Evolutionary conservation across 805 yeast genomes (phyloP), one percentile per base, ranked within the genome.

Genomic region (Spathaspora arborariae): DNA sequence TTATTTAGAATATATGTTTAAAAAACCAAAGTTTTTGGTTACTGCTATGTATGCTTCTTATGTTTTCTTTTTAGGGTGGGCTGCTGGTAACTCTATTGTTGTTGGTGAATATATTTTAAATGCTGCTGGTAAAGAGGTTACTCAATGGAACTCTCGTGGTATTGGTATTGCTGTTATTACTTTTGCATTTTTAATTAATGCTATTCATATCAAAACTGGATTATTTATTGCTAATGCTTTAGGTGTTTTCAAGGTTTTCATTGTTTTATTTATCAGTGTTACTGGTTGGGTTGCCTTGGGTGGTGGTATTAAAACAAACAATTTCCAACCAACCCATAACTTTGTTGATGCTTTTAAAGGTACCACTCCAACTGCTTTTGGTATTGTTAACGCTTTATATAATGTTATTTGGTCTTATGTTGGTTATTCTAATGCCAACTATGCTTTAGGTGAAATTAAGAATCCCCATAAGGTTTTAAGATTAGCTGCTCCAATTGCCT

Each of bases 201-300:
- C 81, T 10, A 37, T 80, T 13, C 76, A 78, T 56, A 81, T 85
- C 41, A 84, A 81, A 54, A 63, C 79, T 37, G 94, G 94, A 47
- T 75, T 87, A 45, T 75, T 76, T 50, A 63, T 88, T 39, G 89
- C 85, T 58, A 72, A 72, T 52, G 49, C 78, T 11, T 67, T 88
- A 45, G 96, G 96, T 48, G 54, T 82, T 16, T 82, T 86, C 75
- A 88, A 88, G 66, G 69, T 88, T 35, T 81, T 75, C n/a, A 81
- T 88, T 58, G 79, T 88, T 38, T 51, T 82, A 7, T 78, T 88
- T 60, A 85, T 88, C 48, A 72, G 85, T 8, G 73, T 87, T 37
- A 82, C 89, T 38, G 96, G 96, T 13, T 85, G 90, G 88, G 91
- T 85, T 13, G 89, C 89, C 1, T 72, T 88, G 35, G 88, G 84